phyloP scores from a whole-genome alignment of 164 flowering plant genomes.

The Piper betle region DNA sequence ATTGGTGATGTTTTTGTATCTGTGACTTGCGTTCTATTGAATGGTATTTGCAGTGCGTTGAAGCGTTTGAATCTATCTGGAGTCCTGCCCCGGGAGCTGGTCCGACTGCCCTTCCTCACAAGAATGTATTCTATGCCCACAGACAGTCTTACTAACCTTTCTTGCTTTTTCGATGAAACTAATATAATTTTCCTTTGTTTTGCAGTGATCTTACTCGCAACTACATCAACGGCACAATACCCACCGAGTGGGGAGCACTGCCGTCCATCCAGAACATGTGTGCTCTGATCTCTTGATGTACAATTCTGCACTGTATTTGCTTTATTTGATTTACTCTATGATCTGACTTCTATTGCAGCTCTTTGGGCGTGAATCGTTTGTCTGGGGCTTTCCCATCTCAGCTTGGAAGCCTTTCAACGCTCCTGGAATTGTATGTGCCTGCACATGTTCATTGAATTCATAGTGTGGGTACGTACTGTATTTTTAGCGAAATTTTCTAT shows the following conservation, averaged over 20 bases:
- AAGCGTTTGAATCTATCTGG: constrained; percentile 39
- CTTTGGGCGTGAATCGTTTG: constrained; percentile 26
- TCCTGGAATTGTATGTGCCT: constrained; percentile 25
- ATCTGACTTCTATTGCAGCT: constrained; percentile 25
- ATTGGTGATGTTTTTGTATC: no score
- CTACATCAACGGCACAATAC: constrained; percentile 62
- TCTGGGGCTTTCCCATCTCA: constrained; percentile 15
- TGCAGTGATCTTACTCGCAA: constrained; percentile 59
- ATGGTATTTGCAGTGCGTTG: constrained; percentile 4
- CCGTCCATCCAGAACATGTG: constrained; percentile 33
- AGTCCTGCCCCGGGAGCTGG: constrained; percentile 47
- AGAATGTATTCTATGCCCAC: not conserved
- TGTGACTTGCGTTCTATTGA: no score
- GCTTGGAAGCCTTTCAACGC: constrained; percentile 27
- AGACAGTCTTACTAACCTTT: not conserved
- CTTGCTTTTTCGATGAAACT: no score
- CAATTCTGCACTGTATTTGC: no score
- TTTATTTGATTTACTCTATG: not conserved
- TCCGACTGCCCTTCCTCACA: constrained; percentile 42
- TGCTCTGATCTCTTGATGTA: constrained; percentile 5
- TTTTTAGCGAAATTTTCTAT: not conserved
- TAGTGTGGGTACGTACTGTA: not conserved
- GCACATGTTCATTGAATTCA: no score
- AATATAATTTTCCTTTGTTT: not conserved
- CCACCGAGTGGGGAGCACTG: constrained; percentile 50